These are phyloP conservation scores for Chrysopogon serrulatus DNA, from an alignment of 176 grass and related monocot genomes.

Conservation along the genomic window DNA sequence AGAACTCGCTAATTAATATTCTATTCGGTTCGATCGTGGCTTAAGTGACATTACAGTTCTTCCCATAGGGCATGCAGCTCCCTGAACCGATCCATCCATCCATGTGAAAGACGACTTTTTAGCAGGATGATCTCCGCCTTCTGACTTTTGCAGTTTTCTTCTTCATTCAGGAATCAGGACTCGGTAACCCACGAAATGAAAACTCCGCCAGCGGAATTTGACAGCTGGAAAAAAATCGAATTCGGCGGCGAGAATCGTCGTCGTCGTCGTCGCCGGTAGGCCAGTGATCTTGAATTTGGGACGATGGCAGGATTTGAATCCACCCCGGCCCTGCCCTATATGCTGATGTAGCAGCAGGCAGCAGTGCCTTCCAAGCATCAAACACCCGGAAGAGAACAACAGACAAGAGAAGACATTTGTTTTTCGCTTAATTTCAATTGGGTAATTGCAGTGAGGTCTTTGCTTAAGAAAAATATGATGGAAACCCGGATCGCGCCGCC, in stretches of 20 bases:
- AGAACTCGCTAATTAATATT: slow-evolving; percentile 11
- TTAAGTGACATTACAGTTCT: slow-evolving; percentile 35
- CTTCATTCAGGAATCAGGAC: slow-evolving; percentile 2
- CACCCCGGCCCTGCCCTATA: too few species aligned
- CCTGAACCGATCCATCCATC: slow-evolving; percentile 44
- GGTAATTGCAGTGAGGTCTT: slow-evolving; percentile 16
- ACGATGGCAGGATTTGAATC: not conserved
- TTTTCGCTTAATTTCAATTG: slow-evolving; percentile 18
- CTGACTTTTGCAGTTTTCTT: slow-evolving; percentile 28
- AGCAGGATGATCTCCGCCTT: slow-evolving; percentile 15
- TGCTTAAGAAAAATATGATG: slow-evolving; percentile 45
- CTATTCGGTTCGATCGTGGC: slow-evolving; percentile 6
- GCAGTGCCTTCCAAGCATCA: slow-evolving; percentile 54
- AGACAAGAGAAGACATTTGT: not conserved
- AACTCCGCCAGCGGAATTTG: slow-evolving; percentile 10
- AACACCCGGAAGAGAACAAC: slow-evolving; percentile 36
- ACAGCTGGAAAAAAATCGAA: not conserved
- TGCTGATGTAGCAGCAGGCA: not conserved
- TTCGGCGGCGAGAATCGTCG: not conserved
- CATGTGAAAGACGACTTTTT: slow-evolving; percentile 35
- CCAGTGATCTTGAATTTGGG: not conserved
- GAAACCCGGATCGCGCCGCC: slow-evolving; percentile 35
- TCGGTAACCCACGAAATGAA: slow-evolving; percentile 25
- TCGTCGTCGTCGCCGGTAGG: not conserved
- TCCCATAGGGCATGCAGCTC: slow-evolving; percentile 14